Percentiles rank a stretch among this genome's conserved stretches.
phyloP scores from a whole-genome alignment of 2,329 filamentous ascomycete species.

The Colletotrichum sp. region DNA sequence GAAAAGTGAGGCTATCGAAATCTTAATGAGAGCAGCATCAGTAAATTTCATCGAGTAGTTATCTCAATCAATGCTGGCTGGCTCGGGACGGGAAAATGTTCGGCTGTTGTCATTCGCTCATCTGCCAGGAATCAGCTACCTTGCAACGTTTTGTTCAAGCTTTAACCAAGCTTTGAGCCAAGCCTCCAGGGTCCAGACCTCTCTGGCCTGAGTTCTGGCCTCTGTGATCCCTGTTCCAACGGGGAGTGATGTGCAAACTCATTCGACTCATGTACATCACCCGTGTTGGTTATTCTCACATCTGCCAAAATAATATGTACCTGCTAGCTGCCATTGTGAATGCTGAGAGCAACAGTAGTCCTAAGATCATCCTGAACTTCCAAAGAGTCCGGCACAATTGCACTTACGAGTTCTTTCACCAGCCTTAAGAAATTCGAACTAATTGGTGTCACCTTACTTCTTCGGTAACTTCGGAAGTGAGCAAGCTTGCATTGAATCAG shows the following conservation, averaged over 20 bases:
- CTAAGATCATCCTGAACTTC: background rate
- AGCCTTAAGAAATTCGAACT: background rate
- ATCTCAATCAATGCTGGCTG: background rate
- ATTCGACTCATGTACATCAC: background rate
- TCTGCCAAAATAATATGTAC: background rate
- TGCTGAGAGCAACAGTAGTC: background rate
- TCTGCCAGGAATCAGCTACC: background rate
- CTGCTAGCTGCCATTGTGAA: background rate
- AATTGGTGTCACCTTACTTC: background rate
- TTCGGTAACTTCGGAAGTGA: background rate
- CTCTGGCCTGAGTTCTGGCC: background rate
- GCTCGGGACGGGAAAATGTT: background rate
- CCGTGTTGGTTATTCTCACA: background rate
- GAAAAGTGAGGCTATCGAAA: background rate
- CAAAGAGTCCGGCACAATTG: background rate
- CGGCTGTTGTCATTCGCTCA: background rate
- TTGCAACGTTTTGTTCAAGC: background rate
- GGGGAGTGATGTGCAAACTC: background rate
- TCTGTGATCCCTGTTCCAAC: background rate
- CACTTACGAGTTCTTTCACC: accelerated
- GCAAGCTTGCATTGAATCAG: background rate
- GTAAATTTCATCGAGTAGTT: background rate
- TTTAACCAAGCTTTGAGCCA: background rate
- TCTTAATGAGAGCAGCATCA: background rate
- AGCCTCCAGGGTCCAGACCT: background rate